These are phyloP conservation scores for Otatea glauca DNA, from an alignment of 176 grass and related monocot genomes.

Conservation along the genomic window DNA sequence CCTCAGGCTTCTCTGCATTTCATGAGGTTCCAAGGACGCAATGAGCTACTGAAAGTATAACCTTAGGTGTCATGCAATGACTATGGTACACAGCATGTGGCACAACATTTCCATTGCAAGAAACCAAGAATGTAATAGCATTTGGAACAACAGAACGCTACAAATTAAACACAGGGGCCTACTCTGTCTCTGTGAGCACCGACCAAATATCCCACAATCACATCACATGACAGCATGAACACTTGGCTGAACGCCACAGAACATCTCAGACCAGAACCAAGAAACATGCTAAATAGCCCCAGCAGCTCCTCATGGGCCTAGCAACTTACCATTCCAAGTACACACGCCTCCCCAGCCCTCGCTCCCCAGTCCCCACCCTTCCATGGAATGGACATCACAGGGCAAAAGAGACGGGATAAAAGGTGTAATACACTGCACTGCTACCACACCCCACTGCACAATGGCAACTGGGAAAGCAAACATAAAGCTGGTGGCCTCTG, in stretches of 20 bases:
- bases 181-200: not conserved
- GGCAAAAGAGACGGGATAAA: constrained; percentile 25
- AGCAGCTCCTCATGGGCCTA: constrained; percentile 3
- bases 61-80: too few relatives aligned
- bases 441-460: constrained; percentile 3
- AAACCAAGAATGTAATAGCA: not conserved
- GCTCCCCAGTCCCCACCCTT: not conserved
- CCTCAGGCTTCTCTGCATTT: constrained; percentile 88
- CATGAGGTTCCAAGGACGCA: constrained; percentile 3
- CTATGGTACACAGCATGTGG: too few relatives aligned
- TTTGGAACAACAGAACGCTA: constrained; percentile 10
- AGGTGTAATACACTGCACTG: constrained; percentile 10
- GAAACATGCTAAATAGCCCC: not conserved
- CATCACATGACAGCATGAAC: constrained; percentile 41
- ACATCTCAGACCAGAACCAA: not conserved
- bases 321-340: constrained; percentile 27
- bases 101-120: not conserved
- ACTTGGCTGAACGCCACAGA: constrained; percentile 17
- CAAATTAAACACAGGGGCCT: not conserved
- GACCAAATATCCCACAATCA: not conserved
- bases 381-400: constrained; percentile 22
- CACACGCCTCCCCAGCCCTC: not conserved
- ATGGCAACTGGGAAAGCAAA: constrained; percentile 34
- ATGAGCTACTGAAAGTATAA: constrained; percentile 10
- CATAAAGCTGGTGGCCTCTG: constrained; percentile 36